Base-by-base conservation (phyloP, 108 stramenopile genomes). In the Cyclotella distinguenda region DNA sequence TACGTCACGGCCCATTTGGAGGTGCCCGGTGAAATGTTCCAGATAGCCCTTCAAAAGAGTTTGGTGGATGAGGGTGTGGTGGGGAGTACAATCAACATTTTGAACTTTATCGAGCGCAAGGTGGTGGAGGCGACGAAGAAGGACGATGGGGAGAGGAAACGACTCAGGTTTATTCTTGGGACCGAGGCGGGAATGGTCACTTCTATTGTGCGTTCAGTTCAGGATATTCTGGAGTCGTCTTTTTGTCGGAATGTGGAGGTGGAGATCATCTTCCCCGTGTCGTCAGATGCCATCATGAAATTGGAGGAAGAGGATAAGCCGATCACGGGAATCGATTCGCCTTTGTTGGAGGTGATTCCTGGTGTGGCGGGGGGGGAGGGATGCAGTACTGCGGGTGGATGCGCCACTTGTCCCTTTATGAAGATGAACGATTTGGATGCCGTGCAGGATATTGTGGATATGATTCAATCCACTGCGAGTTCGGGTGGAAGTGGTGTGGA, bases 11-110 rank as follows among this genome's bases (percentile, higher is more conserved):
- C 96, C 33, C 96, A 97, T 76, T 77, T 97, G 52, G 96, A 97
- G 77, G 96, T 97, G 35, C 96, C 96, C 21, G 96, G 96, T 19
- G 96, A 97, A 88, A 96, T 97, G 95, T 97, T 97, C 60, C 84
- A 93, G 55, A 88, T 97, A 48, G 96, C 95, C 51, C 90, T 97
- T 77, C 76, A 83, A 51, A 93, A 88, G 68, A 81, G 81, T 23
- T 51, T 93, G 40, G 67, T 64, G 33, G 88, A 84, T 57, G 66
- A 77, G 36, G 96, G 96, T 40, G 94, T 94, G 21, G 94, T 96
- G 13, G 96, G 96, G 7, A 90, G 88, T 25, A 97, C 96, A 2
- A 74, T 81, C n/a, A 88, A 97, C 56, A 97, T 97, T 65, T 75
- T 97, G 43, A 82, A 84, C 6, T 97, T 97, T 70, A 96, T 97